phyloP scores from a whole-genome alignment of 2,329 filamentous ascomycete genomes.

The Rutstroemia sp. region DNA sequence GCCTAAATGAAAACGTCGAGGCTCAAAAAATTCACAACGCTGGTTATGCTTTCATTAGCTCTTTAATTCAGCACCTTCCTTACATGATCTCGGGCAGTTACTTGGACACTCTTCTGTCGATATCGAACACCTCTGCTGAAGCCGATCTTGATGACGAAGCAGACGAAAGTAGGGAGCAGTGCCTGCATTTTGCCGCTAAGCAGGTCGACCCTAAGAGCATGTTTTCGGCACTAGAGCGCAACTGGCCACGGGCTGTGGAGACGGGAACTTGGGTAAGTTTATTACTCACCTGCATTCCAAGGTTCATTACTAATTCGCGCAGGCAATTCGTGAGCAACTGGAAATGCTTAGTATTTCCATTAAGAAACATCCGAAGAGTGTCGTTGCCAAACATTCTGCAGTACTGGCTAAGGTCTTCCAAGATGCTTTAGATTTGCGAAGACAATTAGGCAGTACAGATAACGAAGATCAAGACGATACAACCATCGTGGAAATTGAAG shows the following conservation, averaged over 20 bases:
- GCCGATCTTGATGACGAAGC: conserved; percentile 53
- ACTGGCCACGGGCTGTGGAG: conserved; percentile 59
- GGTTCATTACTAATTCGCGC: conserved; percentile 15
- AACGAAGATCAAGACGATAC: conserved; percentile 34
- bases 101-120: conserved; percentile 61
- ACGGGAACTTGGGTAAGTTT: conserved; percentile 53
- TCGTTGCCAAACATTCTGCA: conserved; percentile 67
- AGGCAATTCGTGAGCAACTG: conserved; percentile 63
- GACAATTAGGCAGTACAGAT: conserved; percentile 42
- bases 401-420: conserved; percentile 60
- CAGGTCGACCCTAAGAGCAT: conserved; percentile 71
- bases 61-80: conserved; percentile 74
- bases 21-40: conserved; percentile 70
- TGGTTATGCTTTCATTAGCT: conserved; percentile 69
- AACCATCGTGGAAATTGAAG: conserved; percentile 54
- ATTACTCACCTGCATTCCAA: background rate
- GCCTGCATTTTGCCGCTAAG: conserved; percentile 67
- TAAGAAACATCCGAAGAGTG: conserved; percentile 69
- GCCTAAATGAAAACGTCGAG: conserved; percentile 44
- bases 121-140: conserved; percentile 66
- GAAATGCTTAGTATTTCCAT: conserved; percentile 63
- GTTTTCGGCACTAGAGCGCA: conserved; percentile 63
- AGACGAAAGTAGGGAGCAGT: conserved; percentile 57
- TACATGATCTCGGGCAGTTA: conserved; percentile 80
- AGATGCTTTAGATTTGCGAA: conserved; percentile 56